Evolutionary conservation across 306 rosid species (phyloP), one percentile per base, ranked within the genome.

Genomic region (Morella rubra): DNA sequence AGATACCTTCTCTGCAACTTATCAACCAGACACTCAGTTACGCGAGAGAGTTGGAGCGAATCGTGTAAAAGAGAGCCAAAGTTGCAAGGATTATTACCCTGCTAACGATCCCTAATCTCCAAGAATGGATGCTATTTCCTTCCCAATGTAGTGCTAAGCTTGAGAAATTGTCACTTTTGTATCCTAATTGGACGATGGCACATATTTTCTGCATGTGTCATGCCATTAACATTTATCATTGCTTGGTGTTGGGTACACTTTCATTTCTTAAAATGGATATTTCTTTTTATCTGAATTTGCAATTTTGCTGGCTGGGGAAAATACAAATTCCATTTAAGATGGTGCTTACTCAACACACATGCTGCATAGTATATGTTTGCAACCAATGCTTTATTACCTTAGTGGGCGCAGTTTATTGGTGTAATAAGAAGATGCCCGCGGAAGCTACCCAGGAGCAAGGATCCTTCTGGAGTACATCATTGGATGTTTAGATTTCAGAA

Each of bases 11-110:
- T 44, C 86, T 95, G 80, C 99, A 92, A 79, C 96, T 95, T 65
- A 95, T 95, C 91, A 95, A 95, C 86, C 97, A 95, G 84, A 95
- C 99, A 0, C 99, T 92, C 55, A 95, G 99, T 79, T 95, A 92
- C 55, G 97, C 99, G 19, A 88, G 99, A 85, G 99, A 95, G 87
- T 89, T 95, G 90, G 99, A 95, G 97, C 88, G 99, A 86, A 95
- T 95, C 82, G 98, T 95, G 80, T 92, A 79, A 86, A 66, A 66
- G 69, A 79, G 71, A 70, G 67, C 72, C 65, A 66, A 61, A 66
- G 24, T 66, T 49, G 55, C 69, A 24, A 73, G 53, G 76, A 51
- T 81, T 66, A 14, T 78, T 71, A 62, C 71, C 61, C 44, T 81
- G 56, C 77, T 71, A 54, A 41, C n/a, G 71, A 55, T 60, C 47